phyloP scores from a whole-genome alignment of 1,139 yeast genomes.

The Scheffersomyces cryptocercus region DNA sequence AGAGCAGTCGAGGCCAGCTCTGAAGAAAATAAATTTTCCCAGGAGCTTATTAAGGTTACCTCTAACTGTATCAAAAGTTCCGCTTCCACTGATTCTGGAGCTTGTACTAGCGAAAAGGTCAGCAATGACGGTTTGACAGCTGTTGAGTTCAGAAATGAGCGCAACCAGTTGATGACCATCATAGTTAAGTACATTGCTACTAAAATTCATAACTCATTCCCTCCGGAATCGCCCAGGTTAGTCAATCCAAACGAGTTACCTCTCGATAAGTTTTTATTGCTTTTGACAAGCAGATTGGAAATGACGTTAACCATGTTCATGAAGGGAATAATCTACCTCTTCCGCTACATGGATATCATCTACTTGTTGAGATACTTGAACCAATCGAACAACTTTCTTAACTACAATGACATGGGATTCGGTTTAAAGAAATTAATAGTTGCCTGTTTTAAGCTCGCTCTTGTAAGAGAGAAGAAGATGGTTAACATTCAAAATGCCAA shows the following conservation, averaged over 20 bases:
- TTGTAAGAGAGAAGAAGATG: slow-evolving; percentile 30
- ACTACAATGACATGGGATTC: slow-evolving; percentile 44
- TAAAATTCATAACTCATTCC: slow-evolving; percentile 47
- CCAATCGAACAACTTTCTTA: slow-evolving; percentile 46
- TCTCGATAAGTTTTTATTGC: slow-evolving; percentile 42
- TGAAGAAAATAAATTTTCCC: background rate
- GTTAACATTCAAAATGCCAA: slow-evolving; percentile 1
- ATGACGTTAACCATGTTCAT: slow-evolving; percentile 39
- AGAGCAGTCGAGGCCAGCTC: background rate
- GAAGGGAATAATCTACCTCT: slow-evolving; percentile 45
- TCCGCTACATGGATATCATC: slow-evolving; percentile 52
- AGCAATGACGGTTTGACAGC: background rate
- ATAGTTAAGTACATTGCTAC: slow-evolving; percentile 48
- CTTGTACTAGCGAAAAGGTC: background rate
- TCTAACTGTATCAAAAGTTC: background rate
- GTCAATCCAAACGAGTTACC: slow-evolving; percentile 34
- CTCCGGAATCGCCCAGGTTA: slow-evolving; percentile 34
- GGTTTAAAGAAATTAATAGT: slow-evolving; percentile 44
- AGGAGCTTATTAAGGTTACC: background rate
- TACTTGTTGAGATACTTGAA: slow-evolving; percentile 49
- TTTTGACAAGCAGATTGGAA: slow-evolving; percentile 40
- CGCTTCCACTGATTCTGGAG: background rate
- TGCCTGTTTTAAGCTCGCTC: slow-evolving; percentile 46
- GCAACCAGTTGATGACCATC: slow-evolving; percentile 42
- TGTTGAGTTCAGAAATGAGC: slow-evolving; percentile 16